Evolutionary conservation across 1,139 yeast species (phyloP).

Genomic region (Sugiyamaella grinbergsii): DNA sequence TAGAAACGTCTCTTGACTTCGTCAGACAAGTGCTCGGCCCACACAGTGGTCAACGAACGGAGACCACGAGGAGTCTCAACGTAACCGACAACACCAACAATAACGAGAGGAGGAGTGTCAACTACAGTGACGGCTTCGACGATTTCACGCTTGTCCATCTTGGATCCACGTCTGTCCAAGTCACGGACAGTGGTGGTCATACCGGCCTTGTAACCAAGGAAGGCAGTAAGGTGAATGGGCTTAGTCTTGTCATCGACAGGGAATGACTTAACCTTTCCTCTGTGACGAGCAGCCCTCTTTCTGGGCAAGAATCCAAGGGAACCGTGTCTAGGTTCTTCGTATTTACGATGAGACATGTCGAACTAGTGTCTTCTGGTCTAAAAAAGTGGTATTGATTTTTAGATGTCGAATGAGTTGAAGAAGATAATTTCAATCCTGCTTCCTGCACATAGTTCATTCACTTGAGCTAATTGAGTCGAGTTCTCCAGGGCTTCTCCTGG

Average conservation of each 20-base stretch:
- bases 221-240: slow-evolving; percentile 99
- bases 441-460: neutral
- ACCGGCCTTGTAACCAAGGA: slow-evolving; percentile 99
- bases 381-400: slow-evolving; percentile 13
- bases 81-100: slow-evolving; percentile 99
- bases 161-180: slow-evolving; percentile 99
- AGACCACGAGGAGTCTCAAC: slow-evolving; percentile 99
- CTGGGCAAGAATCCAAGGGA: slow-evolving; percentile 99
- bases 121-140: slow-evolving; percentile 99
- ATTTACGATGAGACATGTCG: slow-evolving; percentile 98
- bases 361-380: slow-evolving; percentile 21
- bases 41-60: slow-evolving; percentile 98
- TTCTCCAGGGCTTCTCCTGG: neutral
- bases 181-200: slow-evolving; percentile 99
- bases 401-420: slow-evolving; percentile 22
- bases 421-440: slow-evolving; percentile 13
- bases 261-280: slow-evolving; percentile 99
- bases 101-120: slow-evolving; percentile 98
- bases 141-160: slow-evolving; percentile 99
- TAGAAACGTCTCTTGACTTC: slow-evolving; percentile 99
- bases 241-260: slow-evolving; percentile 98
- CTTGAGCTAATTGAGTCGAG: neutral
- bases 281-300: slow-evolving; percentile 98
- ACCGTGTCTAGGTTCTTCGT: slow-evolving; percentile 99
- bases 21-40: slow-evolving; percentile 99